A percentile compares a stretch with the other conserved stretches of the same genome.
Conservation (phyloP, 2,329 filamentous ascomycete species). For the Aureobasidium sp. region DNA sequence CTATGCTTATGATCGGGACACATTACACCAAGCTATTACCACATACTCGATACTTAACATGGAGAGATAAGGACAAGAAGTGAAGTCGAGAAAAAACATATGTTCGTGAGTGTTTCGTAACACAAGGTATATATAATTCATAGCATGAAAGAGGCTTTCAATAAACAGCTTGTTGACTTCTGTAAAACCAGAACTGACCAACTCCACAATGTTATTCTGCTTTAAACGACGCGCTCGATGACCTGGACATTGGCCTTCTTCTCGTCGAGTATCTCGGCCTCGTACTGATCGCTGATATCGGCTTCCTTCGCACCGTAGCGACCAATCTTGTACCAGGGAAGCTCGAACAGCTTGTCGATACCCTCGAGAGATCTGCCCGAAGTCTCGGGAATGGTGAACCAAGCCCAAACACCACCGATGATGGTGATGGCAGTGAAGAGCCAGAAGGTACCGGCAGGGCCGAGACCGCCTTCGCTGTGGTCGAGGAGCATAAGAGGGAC, state of each 20-base stretch:
- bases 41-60: no score
- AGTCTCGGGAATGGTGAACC: slow-evolving; percentile 65
- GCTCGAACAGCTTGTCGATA: slow-evolving; percentile 62
- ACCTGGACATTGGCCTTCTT: slow-evolving; percentile 11
- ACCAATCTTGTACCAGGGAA: slow-evolving; percentile 68
- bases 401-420: slow-evolving; percentile 60
- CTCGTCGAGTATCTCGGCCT: slow-evolving; percentile 8
- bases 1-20: background rate
- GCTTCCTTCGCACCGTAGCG: slow-evolving; percentile 16
- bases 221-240: slow-evolving; percentile 6
- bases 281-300: slow-evolving; percentile 12
- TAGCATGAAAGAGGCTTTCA: background rate
- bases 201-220: background rate
- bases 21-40: background rate
- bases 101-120: slow-evolving; percentile 2
- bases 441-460: slow-evolving; percentile 61
- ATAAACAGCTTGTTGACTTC: background rate
- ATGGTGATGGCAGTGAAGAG: slow-evolving; percentile 61
- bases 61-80: background rate
- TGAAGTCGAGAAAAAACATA: background rate
- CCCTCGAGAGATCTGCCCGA: slow-evolving; percentile 54
- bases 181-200: background rate
- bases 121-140: background rate
- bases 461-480: slow-evolving; percentile 24
- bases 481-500: slow-evolving; percentile 65